Evolutionary conservation across 108 stramenopile genomes (phyloP).

Genomic region (Phaeodactylum tricornutum): DNA sequence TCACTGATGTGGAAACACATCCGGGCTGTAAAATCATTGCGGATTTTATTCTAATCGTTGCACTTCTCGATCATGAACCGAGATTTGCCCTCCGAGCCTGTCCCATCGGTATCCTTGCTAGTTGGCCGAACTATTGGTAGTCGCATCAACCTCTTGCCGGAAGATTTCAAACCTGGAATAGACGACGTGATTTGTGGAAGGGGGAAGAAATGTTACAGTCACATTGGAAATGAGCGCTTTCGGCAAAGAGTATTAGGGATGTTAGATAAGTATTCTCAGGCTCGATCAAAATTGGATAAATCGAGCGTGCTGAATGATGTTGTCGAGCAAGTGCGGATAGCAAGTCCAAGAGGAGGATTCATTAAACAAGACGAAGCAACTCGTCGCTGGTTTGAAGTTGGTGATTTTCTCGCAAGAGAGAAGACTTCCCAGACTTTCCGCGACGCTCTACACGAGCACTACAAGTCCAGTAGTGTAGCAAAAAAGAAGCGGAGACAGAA

Average conservation of each 20-base stretch:
- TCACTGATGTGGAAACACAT: too few species aligned
- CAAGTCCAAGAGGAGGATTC: conserved; percentile 19
- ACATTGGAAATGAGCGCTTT: conserved; percentile 4
- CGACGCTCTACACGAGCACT: conserved; percentile 20
- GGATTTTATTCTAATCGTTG: too few species aligned
- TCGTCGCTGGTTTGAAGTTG: conserved; percentile 17
- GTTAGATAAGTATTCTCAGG: not conserved
- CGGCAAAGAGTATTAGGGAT: not conserved
- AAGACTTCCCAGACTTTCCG: conserved; percentile 34
- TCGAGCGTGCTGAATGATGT: conserved; percentile 18
- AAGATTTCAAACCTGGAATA: conserved; percentile 14
- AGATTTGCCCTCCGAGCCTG: too few species aligned
- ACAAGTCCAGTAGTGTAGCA: conserved; percentile 21
- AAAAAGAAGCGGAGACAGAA: conserved; percentile 24
- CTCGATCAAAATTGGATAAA: conserved; percentile 18
- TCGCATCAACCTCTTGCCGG: conserved; percentile 7
- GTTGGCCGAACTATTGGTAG: too few species aligned
- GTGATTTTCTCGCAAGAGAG: conserved; percentile 19
- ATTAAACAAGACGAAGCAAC: conserved; percentile 8
- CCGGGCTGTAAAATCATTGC: too few species aligned
- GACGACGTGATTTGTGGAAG: conserved; percentile 27
- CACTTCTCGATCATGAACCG: too few species aligned
- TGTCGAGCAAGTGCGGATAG: conserved; percentile 14
- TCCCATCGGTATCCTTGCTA: too few species aligned
- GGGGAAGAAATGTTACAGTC: conserved; percentile 4